Evolutionary conservation across 2,329 filamentous ascomycete genomes (phyloP), one percentile per base, ranked within the genome.

Genomic region (Colletotrichum melonis): DNA sequence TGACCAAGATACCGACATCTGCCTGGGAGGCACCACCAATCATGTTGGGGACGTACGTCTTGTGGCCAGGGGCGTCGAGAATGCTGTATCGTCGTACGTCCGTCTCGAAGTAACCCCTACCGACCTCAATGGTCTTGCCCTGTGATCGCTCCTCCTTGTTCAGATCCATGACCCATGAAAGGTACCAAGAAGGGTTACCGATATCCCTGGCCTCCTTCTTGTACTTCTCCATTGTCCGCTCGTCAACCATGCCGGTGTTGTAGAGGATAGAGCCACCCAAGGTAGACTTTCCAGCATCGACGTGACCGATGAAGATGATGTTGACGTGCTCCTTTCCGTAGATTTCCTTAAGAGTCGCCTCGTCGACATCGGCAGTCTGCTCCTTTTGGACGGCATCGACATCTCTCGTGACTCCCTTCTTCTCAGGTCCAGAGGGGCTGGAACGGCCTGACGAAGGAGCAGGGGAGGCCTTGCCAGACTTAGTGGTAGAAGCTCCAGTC

Each of bases 31-130:
- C 95, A 82, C 95, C 95, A 78, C 96, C 95, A 80, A 99, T 97
- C 97, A 99, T 99, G 88, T 93, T 97, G 60, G 97, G 96, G 22
- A 99, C 97, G 78, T 97, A 99, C 2, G 94, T 98, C 88, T 98
- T 98, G 89, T 99, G 96, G 22, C 96, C 97, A 12, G 97, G 97
- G 0, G 97, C 97, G 84, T 99, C 97, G 62, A 99, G 90, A 76
- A 99, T 98, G 79, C 94, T 97, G 90, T 99, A 99, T 79, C 94
- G 90, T 77, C 97, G 93, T 87, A 97, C 98, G 74, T 98, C 94
- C 4, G 97, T 98, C 87, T 98, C 97, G 84, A 99, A 98, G 84
- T 94, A 98, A 14, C 94, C 97, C 80, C 96, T 92, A 30, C 97
- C 97, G 76, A 98, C 96, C 84, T 99, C 97, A 76, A 99, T 95